A percentile compares a stretch with the other conserved stretches of the same genome.
phyloP scores from a whole-genome alignment of 495 filamentous ascomycete species.

The Tirmania nivea region DNA sequence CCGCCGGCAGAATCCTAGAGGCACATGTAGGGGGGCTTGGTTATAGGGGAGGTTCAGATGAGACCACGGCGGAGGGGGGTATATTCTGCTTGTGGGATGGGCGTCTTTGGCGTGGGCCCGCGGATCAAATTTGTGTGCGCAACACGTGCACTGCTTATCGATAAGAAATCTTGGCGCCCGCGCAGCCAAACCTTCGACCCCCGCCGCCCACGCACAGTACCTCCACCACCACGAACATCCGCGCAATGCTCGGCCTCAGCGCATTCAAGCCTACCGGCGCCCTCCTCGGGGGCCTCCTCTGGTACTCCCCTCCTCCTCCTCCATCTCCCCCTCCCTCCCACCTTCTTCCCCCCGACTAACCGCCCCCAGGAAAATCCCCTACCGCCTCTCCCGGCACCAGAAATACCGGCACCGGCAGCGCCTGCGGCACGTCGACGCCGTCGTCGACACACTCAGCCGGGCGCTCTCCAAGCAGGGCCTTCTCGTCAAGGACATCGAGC shows the following conservation, averaged over 20 bases:
- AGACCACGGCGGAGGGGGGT: too few relatives aligned
- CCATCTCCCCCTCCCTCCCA: not conserved
- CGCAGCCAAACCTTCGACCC: too few relatives aligned
- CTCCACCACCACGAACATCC: too few relatives aligned
- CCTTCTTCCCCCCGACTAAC: constrained; percentile 4
- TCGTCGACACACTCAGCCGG: constrained; percentile 60
- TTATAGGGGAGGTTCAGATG: too few relatives aligned
- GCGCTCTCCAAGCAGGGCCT: constrained; percentile 42
- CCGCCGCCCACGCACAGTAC: too few relatives aligned
- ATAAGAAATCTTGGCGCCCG: too few relatives aligned
- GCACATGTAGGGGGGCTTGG: too few relatives aligned
- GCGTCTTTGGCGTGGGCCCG: too few relatives aligned
- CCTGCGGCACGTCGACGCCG: constrained; percentile 60
- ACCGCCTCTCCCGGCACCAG: constrained; percentile 75
- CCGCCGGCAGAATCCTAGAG: too few relatives aligned
- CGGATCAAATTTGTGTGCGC: too few relatives aligned
- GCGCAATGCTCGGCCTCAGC: constrained; percentile 40
- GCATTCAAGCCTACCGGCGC: constrained; percentile 58
- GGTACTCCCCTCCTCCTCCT: constrained; percentile 29
- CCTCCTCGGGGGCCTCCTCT: constrained; percentile 61
- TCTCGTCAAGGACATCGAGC: constrained; percentile 48
- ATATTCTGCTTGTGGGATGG: too few relatives aligned
- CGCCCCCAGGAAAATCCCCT: constrained; percentile 73
- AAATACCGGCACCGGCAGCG: constrained; percentile 78
- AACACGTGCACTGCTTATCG: too few relatives aligned